Evolutionary conservation across 2,329 filamentous ascomycete genomes (phyloP), one percentile per base, ranked within the genome.

Genomic region (Leptographium wingfieldii): DNA sequence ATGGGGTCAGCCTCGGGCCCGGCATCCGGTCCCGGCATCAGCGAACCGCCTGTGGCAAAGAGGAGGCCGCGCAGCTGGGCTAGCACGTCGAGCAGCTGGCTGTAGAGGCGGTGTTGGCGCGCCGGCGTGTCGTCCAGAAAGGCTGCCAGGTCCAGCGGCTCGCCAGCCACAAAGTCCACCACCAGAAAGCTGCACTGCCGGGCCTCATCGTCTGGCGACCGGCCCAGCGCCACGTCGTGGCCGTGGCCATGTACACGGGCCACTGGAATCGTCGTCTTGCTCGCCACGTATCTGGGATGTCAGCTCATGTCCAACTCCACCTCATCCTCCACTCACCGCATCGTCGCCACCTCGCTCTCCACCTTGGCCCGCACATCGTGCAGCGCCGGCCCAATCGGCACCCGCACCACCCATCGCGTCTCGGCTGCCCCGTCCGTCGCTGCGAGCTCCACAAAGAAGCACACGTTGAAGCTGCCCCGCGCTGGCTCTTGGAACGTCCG

Each of bases 291-390:
- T 55, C 67, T 67, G 3, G 33, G 5, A 9, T 7, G 48, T 46
- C 16, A 54, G 56, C 10, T 31, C 31, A n/a, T 25, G 14, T 43
- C 29, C 16, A 58, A 59, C 40, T 51, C 27, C 14, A 19, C 22
- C 25, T 7, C 56, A 66, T 66, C 63, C 3, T 40, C 38, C 16
- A 19, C 43, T 46, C 43, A 61, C 63, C 59, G 58, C 27, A 68
- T 61, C 3, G 67, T 69, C 3, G 65, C 57, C 11, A 68, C 66
- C 56, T 69, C 67, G 49, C 66, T 69, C 48, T 64, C 57, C 25
- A 69, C 38, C 60, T 69, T 69, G 22, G 60, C 57, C 68, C 65
- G 68, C 7, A 63, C 55, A 57, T 67, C 61, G 3, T 63, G 35
- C 12, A 68, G 35, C 29, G 57, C 54, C 1, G 67, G 63, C 55